phyloP scores from a whole-genome alignment of 148 eudicot genomes.

The Cornus kousa region DNA sequence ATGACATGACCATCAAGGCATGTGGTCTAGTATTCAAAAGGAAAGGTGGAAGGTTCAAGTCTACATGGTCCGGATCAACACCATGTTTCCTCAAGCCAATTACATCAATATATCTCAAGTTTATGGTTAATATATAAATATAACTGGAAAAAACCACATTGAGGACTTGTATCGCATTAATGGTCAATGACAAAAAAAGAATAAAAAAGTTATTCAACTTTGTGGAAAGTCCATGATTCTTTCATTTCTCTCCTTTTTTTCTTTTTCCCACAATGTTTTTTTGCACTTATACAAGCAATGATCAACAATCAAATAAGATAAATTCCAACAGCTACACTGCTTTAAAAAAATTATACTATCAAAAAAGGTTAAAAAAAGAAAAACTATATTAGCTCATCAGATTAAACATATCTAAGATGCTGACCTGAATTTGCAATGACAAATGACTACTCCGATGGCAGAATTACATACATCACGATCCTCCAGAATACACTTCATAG shows the following conservation, averaged over 20 bases:
- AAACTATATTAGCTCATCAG: not conserved
- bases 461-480: not conserved
- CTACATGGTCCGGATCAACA: not conserved
- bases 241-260: not conserved
- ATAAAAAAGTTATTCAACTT: not conserved
- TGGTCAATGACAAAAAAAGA: not conserved
- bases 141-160: no score
- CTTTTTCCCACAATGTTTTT: not conserved
- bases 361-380: no score
- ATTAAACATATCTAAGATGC: not conserved
- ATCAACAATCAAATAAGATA: not conserved
- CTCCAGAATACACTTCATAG: constrained; percentile 30
- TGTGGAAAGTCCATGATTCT: not conserved
- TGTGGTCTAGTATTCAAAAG: not conserved
- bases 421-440: not conserved
- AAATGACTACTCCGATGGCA: not conserved
- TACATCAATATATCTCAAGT: not conserved
- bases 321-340: not conserved
- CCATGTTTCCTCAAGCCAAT: not conserved
- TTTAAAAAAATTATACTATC: no score
- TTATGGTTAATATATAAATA: no score
- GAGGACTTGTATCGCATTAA: not conserved
- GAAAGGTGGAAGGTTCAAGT: not conserved
- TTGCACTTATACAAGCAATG: not conserved
- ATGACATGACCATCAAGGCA: not conserved